A percentile compares a stretch with the other conserved stretches of the same genome.
Evolutionary conservation across 257 asterid species (phyloP).

Genomic region (Solanum neorickii): DNA sequence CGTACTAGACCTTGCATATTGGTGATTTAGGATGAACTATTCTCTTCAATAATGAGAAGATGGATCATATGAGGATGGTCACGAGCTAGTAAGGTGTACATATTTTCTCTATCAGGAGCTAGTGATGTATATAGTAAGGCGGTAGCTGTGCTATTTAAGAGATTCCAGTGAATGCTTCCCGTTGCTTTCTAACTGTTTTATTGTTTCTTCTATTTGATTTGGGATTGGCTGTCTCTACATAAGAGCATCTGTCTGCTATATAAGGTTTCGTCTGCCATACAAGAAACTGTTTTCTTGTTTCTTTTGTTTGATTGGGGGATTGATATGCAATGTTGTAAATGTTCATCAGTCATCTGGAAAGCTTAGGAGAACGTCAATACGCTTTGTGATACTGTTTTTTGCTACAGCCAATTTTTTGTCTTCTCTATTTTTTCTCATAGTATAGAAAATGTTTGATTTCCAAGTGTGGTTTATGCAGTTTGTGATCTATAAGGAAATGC

Average conservation of each 20-base stretch:
- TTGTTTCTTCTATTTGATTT: not conserved
- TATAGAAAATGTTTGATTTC: not conserved
- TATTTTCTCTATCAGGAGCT: not conserved
- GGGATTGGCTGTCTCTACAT: not conserved
- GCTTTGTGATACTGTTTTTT: not conserved
- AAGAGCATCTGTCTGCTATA: not conserved
- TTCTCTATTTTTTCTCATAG: not conserved
- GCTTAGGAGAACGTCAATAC: not conserved
- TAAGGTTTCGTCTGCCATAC: not conserved
- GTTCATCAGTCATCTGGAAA: not conserved
- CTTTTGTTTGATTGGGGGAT: not conserved
- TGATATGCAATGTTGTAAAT: not conserved
- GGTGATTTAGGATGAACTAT: not conserved
- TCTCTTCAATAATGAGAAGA: not conserved
- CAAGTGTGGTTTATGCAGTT: constrained; percentile 37
- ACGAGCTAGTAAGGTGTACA: not conserved
- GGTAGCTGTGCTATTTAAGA: not conserved
- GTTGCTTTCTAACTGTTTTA: not conserved
- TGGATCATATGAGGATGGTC: not conserved
- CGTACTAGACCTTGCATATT: not conserved
- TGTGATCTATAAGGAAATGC: constrained; percentile 69
- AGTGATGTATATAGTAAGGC: not conserved
- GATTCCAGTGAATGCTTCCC: not conserved
- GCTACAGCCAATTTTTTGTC: not conserved
- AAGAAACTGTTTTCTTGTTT: not conserved